Evolutionary conservation across 208 protist species (phyloP).

Genomic region (Porcisia deanei): DNA sequence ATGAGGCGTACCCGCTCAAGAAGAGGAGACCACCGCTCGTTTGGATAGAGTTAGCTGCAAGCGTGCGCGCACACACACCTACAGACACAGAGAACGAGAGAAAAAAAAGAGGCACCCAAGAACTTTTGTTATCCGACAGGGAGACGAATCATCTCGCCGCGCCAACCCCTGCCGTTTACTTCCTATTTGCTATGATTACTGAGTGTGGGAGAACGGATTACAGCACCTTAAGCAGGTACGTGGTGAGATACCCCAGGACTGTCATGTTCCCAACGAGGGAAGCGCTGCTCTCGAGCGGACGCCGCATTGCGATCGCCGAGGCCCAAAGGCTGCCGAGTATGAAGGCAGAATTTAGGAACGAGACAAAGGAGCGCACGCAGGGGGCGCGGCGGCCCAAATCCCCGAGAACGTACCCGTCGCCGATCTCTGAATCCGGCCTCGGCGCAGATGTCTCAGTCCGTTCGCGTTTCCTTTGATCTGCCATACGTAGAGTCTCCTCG

Average conservation of each 20-base stretch:
- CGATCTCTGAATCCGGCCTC: not conserved
- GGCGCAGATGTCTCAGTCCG: conserved; percentile 4
- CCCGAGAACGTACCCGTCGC: conserved; percentile 40
- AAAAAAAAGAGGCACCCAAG: no score
- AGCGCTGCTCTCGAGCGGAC: conserved; percentile 59
- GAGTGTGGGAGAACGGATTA: not conserved
- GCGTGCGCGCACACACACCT: not conserved
- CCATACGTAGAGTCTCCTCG: conserved; percentile 22
- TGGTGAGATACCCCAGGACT: conserved; percentile 36
- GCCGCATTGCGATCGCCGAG: conserved; percentile 45
- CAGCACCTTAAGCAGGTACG: conserved; percentile 27
- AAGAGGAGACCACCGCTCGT: not conserved
- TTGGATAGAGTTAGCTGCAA: not conserved
- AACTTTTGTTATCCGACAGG: no score
- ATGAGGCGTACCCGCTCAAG: no score
- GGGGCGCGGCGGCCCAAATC: conserved; percentile 36
- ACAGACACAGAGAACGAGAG: not conserved
- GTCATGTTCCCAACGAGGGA: conserved; percentile 44
- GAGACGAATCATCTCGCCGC: not conserved
- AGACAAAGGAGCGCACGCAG: conserved; percentile 7
- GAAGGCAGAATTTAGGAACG: conserved; percentile 6
- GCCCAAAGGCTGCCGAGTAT: conserved; percentile 43
- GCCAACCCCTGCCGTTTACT: not conserved
- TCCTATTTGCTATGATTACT: not conserved
- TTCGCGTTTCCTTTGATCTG: conserved; percentile 9